Evolutionary conservation across 176 grass and related monocot genomes (phyloP).

Genomic region (Elaeis guineensis): DNA sequence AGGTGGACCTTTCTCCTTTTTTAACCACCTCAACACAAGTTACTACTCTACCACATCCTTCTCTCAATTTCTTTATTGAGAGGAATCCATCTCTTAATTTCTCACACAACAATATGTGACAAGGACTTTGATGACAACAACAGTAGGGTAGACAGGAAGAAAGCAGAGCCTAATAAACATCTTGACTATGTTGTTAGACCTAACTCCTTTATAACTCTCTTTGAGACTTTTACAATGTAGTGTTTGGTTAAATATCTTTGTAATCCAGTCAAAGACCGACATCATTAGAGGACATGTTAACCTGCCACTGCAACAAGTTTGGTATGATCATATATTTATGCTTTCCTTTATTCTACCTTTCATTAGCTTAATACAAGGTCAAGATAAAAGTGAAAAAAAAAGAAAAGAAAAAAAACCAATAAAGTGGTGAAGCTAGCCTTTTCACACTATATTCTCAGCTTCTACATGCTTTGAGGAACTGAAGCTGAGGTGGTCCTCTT

Average conservation of each 20-base stretch:
- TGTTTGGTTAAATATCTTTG: no score
- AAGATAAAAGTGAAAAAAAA: not conserved
- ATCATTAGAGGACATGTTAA: no score
- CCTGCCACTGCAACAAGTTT: not conserved
- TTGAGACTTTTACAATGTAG: no score
- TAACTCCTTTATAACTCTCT: slow-evolving; percentile 18
- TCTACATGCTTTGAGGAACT: slow-evolving; percentile 19
- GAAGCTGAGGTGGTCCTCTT: slow-evolving; percentile 6
- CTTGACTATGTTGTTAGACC: slow-evolving; percentile 10
- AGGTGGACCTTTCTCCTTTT: slow-evolving; percentile 8
- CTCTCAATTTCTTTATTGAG: not conserved
- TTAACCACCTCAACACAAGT: slow-evolving; percentile 13
- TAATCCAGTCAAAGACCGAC: no score
- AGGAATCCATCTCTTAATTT: slow-evolving; percentile 4
- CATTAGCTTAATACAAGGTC: slow-evolving; percentile 4
- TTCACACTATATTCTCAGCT: slow-evolving; percentile 3
- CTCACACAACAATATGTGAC: not conserved
- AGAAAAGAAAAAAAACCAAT: not conserved
- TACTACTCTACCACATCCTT: slow-evolving; percentile 5
- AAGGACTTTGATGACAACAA: not conserved
- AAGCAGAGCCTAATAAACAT: no score
- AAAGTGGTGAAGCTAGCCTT: not conserved
- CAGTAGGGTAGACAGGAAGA: not conserved
- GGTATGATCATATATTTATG: not conserved
- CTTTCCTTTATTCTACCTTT: not conserved